Base-by-base conservation (phyloP, 208 protist genomes). In the Trypanosoma platydactyli region DNA sequence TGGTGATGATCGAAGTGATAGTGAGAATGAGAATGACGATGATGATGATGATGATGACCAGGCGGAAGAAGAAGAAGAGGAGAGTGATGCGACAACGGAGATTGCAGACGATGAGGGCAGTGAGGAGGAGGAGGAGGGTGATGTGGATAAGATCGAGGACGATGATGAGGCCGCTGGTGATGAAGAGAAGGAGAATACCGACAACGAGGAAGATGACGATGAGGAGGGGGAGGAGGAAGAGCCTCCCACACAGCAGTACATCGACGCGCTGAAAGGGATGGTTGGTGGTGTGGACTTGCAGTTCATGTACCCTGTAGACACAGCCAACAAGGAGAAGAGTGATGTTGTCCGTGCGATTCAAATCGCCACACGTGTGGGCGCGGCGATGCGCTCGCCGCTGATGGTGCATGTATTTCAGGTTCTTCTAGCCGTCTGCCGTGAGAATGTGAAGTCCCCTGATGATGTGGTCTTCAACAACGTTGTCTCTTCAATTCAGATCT, bases 351-450 rank as follows among this genome's bases (percentile, higher is more conserved):
- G 90, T 13, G 78, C 81, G 24, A 85, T 95, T 64, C 79, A 81
- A 41, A 65, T 91, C 13, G 83, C 78, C 1, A 73, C 83, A 5
- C 84, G 87, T 40, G 80, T 92, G 13, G 90, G 90, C 9, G 48
- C 77, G 3, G 68, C 76, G 12, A 81, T 95, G 83, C 76, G 68
- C 33, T 88, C 77, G 48, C 81, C 87, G 15, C 60, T 88, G 24
- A 81, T 92, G 33, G 62, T 95, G 15, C 76, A 91, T 62, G 78
- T 95, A 24, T 93, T 84, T 60, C 90, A 95, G 57, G 87, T 95
- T 20, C 71, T 95, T n/a, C 79, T 95, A 16, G 87, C 85, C 13
- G 84, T 95, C 12, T 82, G 75, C 45, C 84, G 90, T 42, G 85
- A 91, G 59, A 88, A 86, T 42, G 83, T 95, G 16, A 95, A 95